phyloP scores from a whole-genome alignment of 306 rosid genomes.

The Inga leiocalycina region DNA sequence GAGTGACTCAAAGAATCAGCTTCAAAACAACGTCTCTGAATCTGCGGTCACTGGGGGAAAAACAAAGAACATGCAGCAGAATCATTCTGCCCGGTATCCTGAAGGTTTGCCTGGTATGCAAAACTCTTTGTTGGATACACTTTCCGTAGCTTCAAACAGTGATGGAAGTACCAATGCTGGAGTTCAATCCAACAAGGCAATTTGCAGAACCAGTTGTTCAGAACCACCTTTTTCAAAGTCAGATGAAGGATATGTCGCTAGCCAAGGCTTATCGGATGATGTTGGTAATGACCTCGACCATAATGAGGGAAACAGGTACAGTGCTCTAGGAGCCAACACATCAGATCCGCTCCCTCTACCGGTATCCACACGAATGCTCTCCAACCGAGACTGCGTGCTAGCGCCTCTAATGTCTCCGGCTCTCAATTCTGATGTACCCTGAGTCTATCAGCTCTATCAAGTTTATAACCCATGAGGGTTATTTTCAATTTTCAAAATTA shows the following conservation, averaged over 20 bases:
- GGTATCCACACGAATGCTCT: too few species aligned
- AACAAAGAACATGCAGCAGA: slow-evolving; percentile 31
- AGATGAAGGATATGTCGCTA: slow-evolving; percentile 36
- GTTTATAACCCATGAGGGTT: too few species aligned
- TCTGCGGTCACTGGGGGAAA: slow-evolving; percentile 32
- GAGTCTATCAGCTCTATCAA: too few species aligned
- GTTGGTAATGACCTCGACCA: slow-evolving; percentile 35
- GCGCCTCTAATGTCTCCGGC: too few species aligned
- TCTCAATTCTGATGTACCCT: too few species aligned
- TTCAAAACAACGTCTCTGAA: slow-evolving; percentile 30
- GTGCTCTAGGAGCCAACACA: not conserved
- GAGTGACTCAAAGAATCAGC: slow-evolving; percentile 41
- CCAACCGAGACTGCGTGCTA: too few species aligned
- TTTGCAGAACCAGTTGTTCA: slow-evolving; percentile 35
- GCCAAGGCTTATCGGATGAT: slow-evolving; percentile 36
- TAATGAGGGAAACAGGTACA: slow-evolving; percentile 39
- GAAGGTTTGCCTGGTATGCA: slow-evolving; percentile 25
- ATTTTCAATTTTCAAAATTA: too few species aligned
- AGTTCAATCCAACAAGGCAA: slow-evolving; percentile 38
- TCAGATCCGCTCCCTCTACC: too few species aligned
- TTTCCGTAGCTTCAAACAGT: slow-evolving; percentile 49
- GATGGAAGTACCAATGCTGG: slow-evolving; percentile 37
- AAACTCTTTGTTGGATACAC: slow-evolving; percentile 50
- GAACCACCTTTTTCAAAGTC: slow-evolving; percentile 34
- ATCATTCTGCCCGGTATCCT: slow-evolving; percentile 34